Evolutionary conservation across 495 filamentous ascomycete species (phyloP), one percentile per base, ranked within the genome.

Genomic region (Aspergillus biplanus): DNA sequence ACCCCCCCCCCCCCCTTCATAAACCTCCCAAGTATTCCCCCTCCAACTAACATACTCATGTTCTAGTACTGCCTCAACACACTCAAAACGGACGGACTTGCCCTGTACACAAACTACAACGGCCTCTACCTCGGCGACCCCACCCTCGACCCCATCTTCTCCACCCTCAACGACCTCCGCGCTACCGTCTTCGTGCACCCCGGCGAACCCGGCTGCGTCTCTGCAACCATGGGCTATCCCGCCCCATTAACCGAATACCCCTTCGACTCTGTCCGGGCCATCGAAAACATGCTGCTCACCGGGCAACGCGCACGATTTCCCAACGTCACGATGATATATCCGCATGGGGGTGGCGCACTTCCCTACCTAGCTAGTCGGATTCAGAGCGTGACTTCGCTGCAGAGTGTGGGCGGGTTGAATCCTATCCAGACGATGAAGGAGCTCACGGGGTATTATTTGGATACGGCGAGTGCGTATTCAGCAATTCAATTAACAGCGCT

Each of bases 181-280:
- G 70, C 77, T 0, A 75, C 70, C 3, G 71, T 82, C 0, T 85
- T 87, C 65, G 78, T 86, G 32, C 85, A 87, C 59, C 84, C 84
- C 3, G 83, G 82, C 4, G 74, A 71, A 49, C 60, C 74, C 4
- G 70, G 64, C 53, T 76, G 67, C 61, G 44, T 47, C 62, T 64
- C 64, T 67, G 42, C 73, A 66, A 53, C 67, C 58, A 4, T 67
- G 73, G 64, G 57, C 33, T 79, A 80, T 50, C 79, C 80, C 4
- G 67, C 73, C n/a, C 85, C 85, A 2, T 74, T 85, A 67, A 75
- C 82, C n/a, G 84, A 86, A 66, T 87, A 83, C 69, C 71, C 84
- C 8, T 85, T 87, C 68, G 84, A 86, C 34, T 82, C 77, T 6
- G 78, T 80, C 7, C 75, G 83, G 6, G 74, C 74, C 2, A 70